Percentiles rank a stretch among this genome's conserved stretches.
These are phyloP conservation scores for Nowakowskiella sp. DNA, from an alignment of 192 early-diverging fungal genomes.

Conservation along the genomic window DNA sequence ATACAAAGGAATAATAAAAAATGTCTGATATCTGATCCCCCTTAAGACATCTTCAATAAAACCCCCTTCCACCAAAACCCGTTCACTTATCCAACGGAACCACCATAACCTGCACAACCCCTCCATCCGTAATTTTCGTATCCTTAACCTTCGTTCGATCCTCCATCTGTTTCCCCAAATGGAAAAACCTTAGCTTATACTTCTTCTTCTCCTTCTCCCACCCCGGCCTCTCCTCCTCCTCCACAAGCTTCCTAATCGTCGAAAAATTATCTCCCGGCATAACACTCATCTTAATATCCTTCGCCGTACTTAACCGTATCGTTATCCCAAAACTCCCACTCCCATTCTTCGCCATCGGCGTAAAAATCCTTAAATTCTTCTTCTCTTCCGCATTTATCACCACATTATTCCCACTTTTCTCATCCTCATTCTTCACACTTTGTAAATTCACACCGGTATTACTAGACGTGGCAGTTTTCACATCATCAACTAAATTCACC, in stretches of 20 bases:
- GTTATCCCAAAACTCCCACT: slow-evolving; percentile 10
- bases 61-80: too few relatives aligned
- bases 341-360: background rate
- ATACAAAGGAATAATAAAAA: too few relatives aligned
- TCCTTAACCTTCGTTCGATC: slow-evolving; percentile 10
- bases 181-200: slow-evolving; percentile 4
- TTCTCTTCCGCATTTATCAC: background rate
- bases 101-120: slow-evolving; percentile 21
- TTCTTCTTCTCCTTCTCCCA: slow-evolving; percentile 1
- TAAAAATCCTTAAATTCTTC: background rate
- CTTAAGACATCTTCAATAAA: too few relatives aligned
- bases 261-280: slow-evolving; percentile 7
- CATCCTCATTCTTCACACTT: background rate
- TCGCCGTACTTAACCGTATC: slow-evolving; percentile 3
- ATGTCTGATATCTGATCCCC: too few relatives aligned
- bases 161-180: slow-evolving; percentile 12
- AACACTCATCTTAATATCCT: background rate
- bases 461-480: background rate
- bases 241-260: slow-evolving; percentile 1
- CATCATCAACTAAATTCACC: slow-evolving; percentile 34
- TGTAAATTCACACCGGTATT: background rate
- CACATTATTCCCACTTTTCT: background rate
- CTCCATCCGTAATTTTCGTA: slow-evolving; percentile 12
- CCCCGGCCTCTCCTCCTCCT: background rate
- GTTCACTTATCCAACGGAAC: too few relatives aligned